Percentiles rank a stretch among this genome's conserved stretches.
phyloP scores from a whole-genome alignment of 2,329 filamentous ascomycete genomes.

The Pseudogymnoascus sp. region DNA sequence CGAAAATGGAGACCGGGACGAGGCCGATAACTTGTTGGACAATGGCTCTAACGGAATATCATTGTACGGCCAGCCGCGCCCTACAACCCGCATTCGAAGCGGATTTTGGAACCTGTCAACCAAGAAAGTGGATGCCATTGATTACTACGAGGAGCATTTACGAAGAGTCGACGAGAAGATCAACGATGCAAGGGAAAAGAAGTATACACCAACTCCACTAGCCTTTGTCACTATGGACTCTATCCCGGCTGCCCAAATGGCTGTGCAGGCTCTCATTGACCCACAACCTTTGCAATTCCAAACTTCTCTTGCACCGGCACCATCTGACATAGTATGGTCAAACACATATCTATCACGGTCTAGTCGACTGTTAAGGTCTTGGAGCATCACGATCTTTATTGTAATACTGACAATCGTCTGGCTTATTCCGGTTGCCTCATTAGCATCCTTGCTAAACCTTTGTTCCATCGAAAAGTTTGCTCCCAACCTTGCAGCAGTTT shows the following conservation, averaged over 20 bases:
- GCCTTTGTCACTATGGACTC: constrained; percentile 98
- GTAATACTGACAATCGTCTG: constrained; percentile 77
- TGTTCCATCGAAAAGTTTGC: constrained; percentile 63
- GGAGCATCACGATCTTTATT: constrained; percentile 77
- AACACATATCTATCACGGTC: constrained; percentile 79
- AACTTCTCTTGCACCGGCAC: constrained; percentile 78
- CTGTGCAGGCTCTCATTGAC: constrained; percentile 87
- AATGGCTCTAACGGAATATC: constrained; percentile 29
- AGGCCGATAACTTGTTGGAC: constrained; percentile 51
- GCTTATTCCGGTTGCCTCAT: constrained; percentile 69
- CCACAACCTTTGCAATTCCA: constrained; percentile 78
- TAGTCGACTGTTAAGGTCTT: constrained; percentile 66
- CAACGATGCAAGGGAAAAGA: constrained; percentile 56
- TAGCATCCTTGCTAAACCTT: constrained; percentile 72
- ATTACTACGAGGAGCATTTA: constrained; percentile 86
- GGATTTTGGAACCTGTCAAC: constrained; percentile 65
- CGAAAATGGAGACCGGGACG: constrained; percentile 39
- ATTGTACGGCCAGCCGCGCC: constrained; percentile 42
- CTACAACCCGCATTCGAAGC: constrained; percentile 67
- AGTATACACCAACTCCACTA: constrained; percentile 68
- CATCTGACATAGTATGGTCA: constrained; percentile 86
- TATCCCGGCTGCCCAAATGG: constrained; percentile 87
- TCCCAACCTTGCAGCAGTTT: constrained; percentile 57
- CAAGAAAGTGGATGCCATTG: constrained; percentile 76
- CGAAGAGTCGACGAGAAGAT: constrained; percentile 71